Percentiles rank a stretch among this genome's conserved stretches.
These are phyloP conservation scores for Ganoderma sp. DNA, from an alignment of 1,284 basidiomycete species.

Conservation along the genomic window DNA sequence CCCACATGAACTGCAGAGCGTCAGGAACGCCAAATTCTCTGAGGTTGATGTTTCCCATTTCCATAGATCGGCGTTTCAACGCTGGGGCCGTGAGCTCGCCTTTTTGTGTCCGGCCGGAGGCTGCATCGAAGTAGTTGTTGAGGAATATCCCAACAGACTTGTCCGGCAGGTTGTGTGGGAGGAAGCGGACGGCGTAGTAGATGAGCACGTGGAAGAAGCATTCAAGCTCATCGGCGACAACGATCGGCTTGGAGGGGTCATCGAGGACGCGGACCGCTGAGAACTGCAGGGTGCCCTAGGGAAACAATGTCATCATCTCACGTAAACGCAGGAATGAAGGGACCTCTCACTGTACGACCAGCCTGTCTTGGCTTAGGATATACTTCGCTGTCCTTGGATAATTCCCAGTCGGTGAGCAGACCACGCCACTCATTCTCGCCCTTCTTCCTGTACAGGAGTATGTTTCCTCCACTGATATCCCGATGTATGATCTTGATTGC, in stretches of 20 bases:
- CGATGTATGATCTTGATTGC: constrained; percentile 14
- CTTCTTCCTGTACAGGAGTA: constrained; percentile 12
- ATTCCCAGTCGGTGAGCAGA: constrained; percentile 19
- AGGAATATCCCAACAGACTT: constrained; percentile 13
- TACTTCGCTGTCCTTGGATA: constrained; percentile 7
- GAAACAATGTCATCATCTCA: neutral
- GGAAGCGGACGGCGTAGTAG: constrained; percentile 14
- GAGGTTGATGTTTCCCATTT: neutral
- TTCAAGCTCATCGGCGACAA: constrained; percentile 23
- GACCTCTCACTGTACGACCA: constrained; percentile 16
- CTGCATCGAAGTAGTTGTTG: constrained; percentile 18
- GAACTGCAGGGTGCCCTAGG: constrained; percentile 26
- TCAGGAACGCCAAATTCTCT: neutral
- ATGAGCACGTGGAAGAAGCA: constrained; percentile 24
- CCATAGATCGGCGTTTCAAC: neutral
- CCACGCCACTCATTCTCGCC: neutral
- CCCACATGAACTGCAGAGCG: neutral
- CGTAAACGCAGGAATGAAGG: neutral
- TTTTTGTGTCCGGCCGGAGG: neutral
- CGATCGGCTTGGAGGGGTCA: neutral
- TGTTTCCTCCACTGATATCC: constrained; percentile 22
- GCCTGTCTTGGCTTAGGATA: neutral
- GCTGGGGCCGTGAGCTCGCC: neutral
- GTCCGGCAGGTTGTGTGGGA: constrained; percentile 11
- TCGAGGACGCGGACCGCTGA: constrained; percentile 16